Percentiles rank a stretch among this genome's conserved stretches.
These are phyloP conservation scores for Oenanthe javanica DNA, from an alignment of 140 eudicot genomes.

Conservation along the genomic window DNA sequence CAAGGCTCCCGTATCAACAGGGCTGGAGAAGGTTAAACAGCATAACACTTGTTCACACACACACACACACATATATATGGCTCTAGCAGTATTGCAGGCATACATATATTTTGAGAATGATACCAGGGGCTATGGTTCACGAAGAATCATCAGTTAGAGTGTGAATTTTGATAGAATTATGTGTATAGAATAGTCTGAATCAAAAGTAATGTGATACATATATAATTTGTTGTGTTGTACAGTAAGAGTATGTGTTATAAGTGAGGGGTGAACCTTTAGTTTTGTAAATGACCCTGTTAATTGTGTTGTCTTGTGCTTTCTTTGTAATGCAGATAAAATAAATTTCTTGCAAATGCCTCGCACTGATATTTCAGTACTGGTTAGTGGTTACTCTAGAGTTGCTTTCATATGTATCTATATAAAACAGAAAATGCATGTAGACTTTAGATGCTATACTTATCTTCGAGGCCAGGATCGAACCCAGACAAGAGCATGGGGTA, in stretches of 20 bases:
- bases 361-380: not conserved
- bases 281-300: not conserved
- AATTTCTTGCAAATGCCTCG: not conserved
- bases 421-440: not conserved
- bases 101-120: not conserved
- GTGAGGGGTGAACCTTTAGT: not conserved
- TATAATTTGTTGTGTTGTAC: not conserved
- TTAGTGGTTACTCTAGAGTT: no score
- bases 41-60: not conserved
- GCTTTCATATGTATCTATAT: not conserved
- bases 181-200: not conserved
- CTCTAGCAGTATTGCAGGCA: not conserved
- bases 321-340: no score
- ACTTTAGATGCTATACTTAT: not conserved
- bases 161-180: not conserved
- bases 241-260: not conserved
- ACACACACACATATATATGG: no score
- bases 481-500: not conserved
- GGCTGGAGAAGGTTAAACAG: not conserved
- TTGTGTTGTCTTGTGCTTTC: not conserved
- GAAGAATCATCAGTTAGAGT: conserved; percentile 2
- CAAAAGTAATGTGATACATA: not conserved
- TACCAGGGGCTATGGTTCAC: not conserved
- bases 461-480: not conserved
- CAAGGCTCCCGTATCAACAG: not conserved